Conservation (phyloP, 1,284 basidiomycete genomes). For the Inonotus obliquus region DNA sequence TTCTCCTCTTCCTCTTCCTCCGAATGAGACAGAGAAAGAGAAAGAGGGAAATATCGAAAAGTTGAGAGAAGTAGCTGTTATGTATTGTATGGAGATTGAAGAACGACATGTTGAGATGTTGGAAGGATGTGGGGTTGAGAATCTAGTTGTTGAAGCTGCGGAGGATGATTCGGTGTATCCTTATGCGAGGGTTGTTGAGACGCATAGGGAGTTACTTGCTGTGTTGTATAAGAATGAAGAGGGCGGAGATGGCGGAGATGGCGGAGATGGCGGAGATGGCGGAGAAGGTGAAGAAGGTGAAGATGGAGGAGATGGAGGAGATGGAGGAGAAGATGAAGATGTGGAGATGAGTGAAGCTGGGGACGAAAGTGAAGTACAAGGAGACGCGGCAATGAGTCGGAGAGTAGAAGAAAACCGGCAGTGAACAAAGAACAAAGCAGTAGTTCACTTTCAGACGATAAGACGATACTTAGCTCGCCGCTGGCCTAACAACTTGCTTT, state of each 20-base stretch:
- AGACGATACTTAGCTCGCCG: no score
- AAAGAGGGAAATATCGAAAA: background rate
- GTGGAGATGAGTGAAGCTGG: background rate
- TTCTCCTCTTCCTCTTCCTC: no score
- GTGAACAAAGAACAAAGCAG: background rate
- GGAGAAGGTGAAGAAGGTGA: background rate
- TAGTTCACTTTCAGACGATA: no score
- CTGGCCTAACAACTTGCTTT: no score
- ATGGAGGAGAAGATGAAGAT: background rate
- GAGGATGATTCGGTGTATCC: slow-evolving; percentile 6
- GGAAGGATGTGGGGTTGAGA: slow-evolving; percentile 1
- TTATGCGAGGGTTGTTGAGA: slow-evolving; percentile 16
- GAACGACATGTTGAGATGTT: background rate
- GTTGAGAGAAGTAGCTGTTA: slow-evolving; percentile 5
- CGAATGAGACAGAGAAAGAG: no score
- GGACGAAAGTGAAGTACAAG: background rate
- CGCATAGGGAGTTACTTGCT: slow-evolving; percentile 12
- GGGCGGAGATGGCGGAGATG: background rate
- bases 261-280: no score
- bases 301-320: background rate
- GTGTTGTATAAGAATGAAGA: slow-evolving; percentile 5
- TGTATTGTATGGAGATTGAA: slow-evolving; percentile 6
- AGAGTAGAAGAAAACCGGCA: background rate
- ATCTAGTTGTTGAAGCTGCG: slow-evolving; percentile 3
- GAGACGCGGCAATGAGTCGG: background rate